phyloP scores from a whole-genome alignment of 106 monocot genomes.

The Gastrodia elata region DNA sequence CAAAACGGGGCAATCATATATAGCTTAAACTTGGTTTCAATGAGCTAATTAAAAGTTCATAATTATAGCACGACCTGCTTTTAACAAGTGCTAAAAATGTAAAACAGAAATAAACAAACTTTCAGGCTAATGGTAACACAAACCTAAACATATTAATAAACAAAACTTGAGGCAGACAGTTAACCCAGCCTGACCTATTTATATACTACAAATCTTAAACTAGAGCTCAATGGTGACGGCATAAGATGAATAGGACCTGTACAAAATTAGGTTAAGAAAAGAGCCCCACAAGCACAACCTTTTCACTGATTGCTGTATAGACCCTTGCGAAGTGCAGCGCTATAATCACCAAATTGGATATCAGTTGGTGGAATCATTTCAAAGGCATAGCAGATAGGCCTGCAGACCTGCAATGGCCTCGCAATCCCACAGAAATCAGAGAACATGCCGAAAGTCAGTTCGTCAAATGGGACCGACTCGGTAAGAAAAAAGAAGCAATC shows the following conservation, averaged over 20 bases:
- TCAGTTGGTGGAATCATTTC: conserved; percentile 34
- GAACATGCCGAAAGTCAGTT: conserved; percentile 33
- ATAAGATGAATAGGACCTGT: not conserved
- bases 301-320: conserved; percentile 11
- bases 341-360: conserved; percentile 24
- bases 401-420: conserved; percentile 38
- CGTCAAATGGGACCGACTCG: conserved; percentile 51
- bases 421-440: not conserved
- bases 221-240: not conserved
- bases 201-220: not conserved
- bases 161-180: not conserved
- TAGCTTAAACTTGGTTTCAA: too few species aligned
- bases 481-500: conserved; percentile 60
- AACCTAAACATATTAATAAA: not conserved
- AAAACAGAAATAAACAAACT: too few species aligned
- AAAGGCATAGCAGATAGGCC: conserved; percentile 54
- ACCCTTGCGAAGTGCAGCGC: conserved; percentile 14
- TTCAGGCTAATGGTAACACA: not conserved
- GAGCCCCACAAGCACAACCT: not conserved
- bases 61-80: too few species aligned
- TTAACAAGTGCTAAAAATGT: too few species aligned
- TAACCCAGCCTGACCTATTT: not conserved
- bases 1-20: too few species aligned
- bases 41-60: too few species aligned
- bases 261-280: not conserved